These are phyloP conservation scores for Pneumocystis canis DNA, from an alignment of 1,139 yeast species.

Conservation along the genomic window DNA sequence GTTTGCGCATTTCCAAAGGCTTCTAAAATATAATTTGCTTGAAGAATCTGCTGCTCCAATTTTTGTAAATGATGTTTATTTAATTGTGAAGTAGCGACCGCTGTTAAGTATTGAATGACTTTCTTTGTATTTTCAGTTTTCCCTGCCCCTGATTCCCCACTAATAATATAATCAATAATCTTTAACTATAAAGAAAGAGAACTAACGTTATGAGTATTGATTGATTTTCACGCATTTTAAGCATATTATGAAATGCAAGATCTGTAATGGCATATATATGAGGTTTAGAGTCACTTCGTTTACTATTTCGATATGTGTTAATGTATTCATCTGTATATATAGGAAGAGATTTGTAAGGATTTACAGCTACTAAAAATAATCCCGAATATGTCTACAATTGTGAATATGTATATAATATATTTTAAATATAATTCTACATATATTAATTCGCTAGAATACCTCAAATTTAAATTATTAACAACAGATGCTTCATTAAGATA, in stretches of 20 bases:
- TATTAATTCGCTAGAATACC: slow-evolving; percentile 67
- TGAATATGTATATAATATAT: background rate
- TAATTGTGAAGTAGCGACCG: slow-evolving; percentile 37
- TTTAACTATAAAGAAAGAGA: background rate
- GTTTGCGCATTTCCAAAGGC: slow-evolving; percentile 97
- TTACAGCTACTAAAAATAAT: slow-evolving; percentile 83
- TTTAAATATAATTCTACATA: slow-evolving; percentile 28
- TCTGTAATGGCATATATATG: slow-evolving; percentile 90
- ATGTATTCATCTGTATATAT: slow-evolving; percentile 54
- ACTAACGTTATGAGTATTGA: slow-evolving; percentile 63
- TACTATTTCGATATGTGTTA: slow-evolving; percentile 34
- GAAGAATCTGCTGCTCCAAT: slow-evolving; percentile 73
- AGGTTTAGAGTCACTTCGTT: slow-evolving; percentile 44
- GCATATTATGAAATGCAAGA: slow-evolving; percentile 64
- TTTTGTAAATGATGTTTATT: slow-evolving; percentile 14
- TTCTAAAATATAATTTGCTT: slow-evolving; percentile 90
- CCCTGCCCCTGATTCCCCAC: slow-evolving; percentile 96
- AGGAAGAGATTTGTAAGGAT: slow-evolving; percentile 71
- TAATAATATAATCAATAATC: background rate
- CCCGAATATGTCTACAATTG: slow-evolving; percentile 46
- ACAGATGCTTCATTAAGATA: slow-evolving; percentile 91
- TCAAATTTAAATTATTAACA: slow-evolving; percentile 57
- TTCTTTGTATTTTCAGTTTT: slow-evolving; percentile 96
- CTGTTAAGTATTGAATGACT: slow-evolving; percentile 80
- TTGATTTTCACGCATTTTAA: slow-evolving; percentile 61